Conservation (phyloP, 331 rosid genomes). For the Spiraea crenata region DNA sequence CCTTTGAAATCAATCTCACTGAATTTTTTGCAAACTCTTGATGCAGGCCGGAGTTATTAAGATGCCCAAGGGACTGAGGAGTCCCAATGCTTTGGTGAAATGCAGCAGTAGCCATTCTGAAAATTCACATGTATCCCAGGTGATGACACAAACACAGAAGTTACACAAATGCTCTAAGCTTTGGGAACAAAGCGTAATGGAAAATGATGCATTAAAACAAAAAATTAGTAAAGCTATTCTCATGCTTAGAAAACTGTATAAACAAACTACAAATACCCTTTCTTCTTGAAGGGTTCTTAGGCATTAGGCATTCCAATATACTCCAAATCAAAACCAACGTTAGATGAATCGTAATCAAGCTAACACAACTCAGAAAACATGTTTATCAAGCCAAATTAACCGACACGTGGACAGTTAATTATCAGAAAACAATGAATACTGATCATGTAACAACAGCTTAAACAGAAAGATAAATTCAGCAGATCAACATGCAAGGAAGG, state of each 20-base stretch:
- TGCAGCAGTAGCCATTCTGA: slow-evolving; percentile 83
- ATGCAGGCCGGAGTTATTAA: slow-evolving; percentile 25
- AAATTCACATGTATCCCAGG: slow-evolving; percentile 1
- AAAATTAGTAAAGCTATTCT: neutral
- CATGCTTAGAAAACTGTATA: neutral
- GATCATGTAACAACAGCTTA: slow-evolving; percentile 4
- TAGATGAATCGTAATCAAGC: neutral
- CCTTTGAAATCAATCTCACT: slow-evolving; percentile 43
- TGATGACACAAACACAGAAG: neutral
- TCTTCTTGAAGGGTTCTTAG: neutral
- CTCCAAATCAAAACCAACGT: slow-evolving; percentile 1
- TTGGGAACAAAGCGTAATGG: neutral
- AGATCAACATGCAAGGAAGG: slow-evolving; percentile 32
- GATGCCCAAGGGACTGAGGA: slow-evolving; percentile 36
- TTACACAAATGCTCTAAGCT: neutral
- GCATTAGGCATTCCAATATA: neutral
- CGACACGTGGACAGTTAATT: neutral
- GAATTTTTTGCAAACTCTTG: slow-evolving; percentile 37
- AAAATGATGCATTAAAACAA: neutral
- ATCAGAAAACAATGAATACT: neutral
- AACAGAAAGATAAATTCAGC: slow-evolving; percentile 1
- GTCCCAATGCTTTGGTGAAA: slow-evolving; percentile 59
- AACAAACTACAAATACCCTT: neutral
- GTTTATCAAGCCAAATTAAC: slow-evolving; percentile 8
- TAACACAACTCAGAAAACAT: neutral